Conservation (phyloP, 495 filamentous ascomycete species). For the Hyaloscypha bicolor region DNA sequence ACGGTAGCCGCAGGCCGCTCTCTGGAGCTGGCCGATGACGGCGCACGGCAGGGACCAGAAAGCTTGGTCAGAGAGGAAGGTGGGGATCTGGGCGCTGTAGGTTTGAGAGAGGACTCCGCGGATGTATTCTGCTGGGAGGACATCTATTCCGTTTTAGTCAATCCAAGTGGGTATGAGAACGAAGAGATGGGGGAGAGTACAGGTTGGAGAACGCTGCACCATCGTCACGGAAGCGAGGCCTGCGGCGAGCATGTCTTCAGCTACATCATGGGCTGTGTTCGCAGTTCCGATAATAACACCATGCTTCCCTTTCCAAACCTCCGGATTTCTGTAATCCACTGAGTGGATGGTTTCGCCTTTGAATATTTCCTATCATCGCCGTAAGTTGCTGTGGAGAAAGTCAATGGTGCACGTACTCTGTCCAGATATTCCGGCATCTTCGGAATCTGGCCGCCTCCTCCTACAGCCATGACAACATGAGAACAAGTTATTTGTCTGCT, state of each 20-base stretch:
- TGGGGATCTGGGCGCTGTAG: slow-evolving; percentile 37
- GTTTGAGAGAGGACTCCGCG: slow-evolving; percentile 5
- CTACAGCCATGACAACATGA: slow-evolving; percentile 9
- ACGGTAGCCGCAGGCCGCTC: too few species aligned
- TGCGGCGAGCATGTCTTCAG: slow-evolving; percentile 43
- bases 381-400: slow-evolving; percentile 16
- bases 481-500: background rate
- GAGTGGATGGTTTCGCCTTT: slow-evolving; percentile 41
- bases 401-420: background rate
- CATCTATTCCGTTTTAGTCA: slow-evolving; percentile 19
- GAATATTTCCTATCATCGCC: slow-evolving; percentile 29
- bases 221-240: slow-evolving; percentile 43
- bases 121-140: slow-evolving; percentile 35
- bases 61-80: slow-evolving; percentile 34
- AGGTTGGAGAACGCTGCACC: slow-evolving; percentile 40
- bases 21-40: background rate
- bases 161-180: too few species aligned
- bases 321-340: slow-evolving; percentile 33
- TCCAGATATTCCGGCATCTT: slow-evolving; percentile 2
- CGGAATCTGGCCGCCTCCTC: background rate
- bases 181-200: slow-evolving; percentile 13
- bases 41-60: slow-evolving; percentile 17
- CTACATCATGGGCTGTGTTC: slow-evolving; percentile 50
- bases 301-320: slow-evolving; percentile 36
- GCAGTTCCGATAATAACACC: slow-evolving; percentile 46